Base-by-base conservation (phyloP, 2,329 filamentous ascomycete genomes). In the Penicillium sp. region DNA sequence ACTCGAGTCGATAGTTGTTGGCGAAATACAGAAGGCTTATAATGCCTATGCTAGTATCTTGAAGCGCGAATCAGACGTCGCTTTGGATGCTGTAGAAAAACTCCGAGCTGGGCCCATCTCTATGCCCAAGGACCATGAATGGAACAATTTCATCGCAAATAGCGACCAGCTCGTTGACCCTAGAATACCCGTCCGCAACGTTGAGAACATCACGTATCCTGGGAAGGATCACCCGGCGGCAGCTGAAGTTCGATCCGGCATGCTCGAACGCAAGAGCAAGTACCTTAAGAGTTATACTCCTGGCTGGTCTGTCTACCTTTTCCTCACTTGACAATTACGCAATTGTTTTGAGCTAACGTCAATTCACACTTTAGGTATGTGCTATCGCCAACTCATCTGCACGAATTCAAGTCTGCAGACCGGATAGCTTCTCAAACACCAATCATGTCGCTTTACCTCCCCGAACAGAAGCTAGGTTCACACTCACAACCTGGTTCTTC, bases 381-480 rank as follows among this genome's bases (percentile, higher is more conserved):
- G 48, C 79, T 99, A 64, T 96, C 94, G 65, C 90, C 94, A 16
- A 97, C 94, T 56, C 94, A 99, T 74, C 82, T 99, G 21, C 94
- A 99, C 77, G 94, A 99, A 75, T 99, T 97, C 83, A 97, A 96
- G 72, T 96, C 91, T n/a, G 91, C 91, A 63, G 93, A 97, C 75
- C 92, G 93, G 71, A 88, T 87, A 61, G 81, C 81, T 65, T 81
- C 84, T 59, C 90, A 94, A 73, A 87, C 89, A 40, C 94, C 94
- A 0, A 85, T 97, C 69, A 97, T 99, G 93, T 97, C 94, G 43
- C 81, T 99, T 56, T 96, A 94, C 70, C 83, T 99, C 26, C 89
- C 89, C 6, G 94, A 97, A 65, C 94, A 97, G 74, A 97, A 96
- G 71, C 82, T 99, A 57, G 94, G 94, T 38, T 95, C 92, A 35